Percentiles rank a stretch among this genome's conserved stretches.
phyloP scores from a whole-genome alignment of 257 asterid species.

The Haberlea rhodopensis region DNA sequence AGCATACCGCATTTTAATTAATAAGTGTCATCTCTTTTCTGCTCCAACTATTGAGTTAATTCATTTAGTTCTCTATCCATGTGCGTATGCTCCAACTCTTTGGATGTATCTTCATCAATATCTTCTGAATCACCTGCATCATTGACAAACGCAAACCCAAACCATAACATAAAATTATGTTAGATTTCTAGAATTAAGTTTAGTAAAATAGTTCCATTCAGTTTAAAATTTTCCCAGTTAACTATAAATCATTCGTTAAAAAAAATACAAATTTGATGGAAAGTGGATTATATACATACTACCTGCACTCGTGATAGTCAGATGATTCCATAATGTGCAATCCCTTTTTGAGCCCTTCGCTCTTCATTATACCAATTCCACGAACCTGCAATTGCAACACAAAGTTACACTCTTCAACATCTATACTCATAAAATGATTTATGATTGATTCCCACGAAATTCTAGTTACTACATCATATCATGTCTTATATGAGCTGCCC shows the following conservation, averaged over 20 bases:
- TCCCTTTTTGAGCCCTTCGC: too few relatives aligned
- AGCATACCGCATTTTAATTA: not conserved
- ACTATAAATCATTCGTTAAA: not conserved
- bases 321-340: slow-evolving; percentile 84
- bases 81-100: slow-evolving; percentile 94
- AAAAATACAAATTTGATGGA: too few relatives aligned
- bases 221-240: not conserved
- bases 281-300: slow-evolving; percentile 43
- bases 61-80: slow-evolving; percentile 91
- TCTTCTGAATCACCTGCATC: slow-evolving; percentile 76
- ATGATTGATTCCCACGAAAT: too few relatives aligned
- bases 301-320: slow-evolving; percentile 88
- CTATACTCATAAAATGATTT: not conserved
- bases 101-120: slow-evolving; percentile 81
- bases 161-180: slow-evolving; percentile 14
- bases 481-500: too few relatives aligned
- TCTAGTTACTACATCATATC: too few relatives aligned
- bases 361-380: too few relatives aligned
- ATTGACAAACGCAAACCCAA: slow-evolving; percentile 19
- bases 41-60: slow-evolving; percentile 79
- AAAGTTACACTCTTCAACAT: slow-evolving; percentile 1
- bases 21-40: slow-evolving; percentile 67
- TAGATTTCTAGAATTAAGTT: slow-evolving; percentile 9
- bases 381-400: slow-evolving; percentile 43
- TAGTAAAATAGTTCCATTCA: not conserved